Base-by-base conservation (phyloP, 1,284 basidiomycete species). In the Cryptococcus wingfieldii region DNA sequence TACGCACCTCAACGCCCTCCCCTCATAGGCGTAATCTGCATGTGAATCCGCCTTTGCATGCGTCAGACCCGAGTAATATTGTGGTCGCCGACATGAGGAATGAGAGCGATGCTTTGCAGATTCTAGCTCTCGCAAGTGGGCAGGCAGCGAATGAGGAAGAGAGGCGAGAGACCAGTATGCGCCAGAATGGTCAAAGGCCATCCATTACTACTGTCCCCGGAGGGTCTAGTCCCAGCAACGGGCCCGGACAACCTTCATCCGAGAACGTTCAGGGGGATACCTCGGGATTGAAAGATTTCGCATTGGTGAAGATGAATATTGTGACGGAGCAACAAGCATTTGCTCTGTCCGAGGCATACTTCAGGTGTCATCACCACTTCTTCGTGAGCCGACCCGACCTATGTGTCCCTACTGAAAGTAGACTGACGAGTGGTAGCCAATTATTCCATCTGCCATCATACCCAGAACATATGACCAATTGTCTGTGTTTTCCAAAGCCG, bases 21-120 rank as follows among this genome's bases (percentile, higher is more conserved):
- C 49, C 68, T 8, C 71, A 70, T 53, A 60, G 69, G 1, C 63
- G 69, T 1, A 52, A 68, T 4, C 52, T 70, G 25, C 67, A 68
- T 49, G 65, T 72, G 27, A 67, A 68, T 49, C 68, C 69, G 0
- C 66, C 68, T 3, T 48, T 71, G 3, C 62, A 66, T 34, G 71
- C 63, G 2, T 59, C 68, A 14, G 75, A 77, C 43, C 69, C 75
- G 3, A 65, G 64, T 42, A 68, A 64, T 27, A 72, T 78, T 42
- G 71, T 78, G 38, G 69, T 74, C 10, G 75, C 74, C 1, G 75
- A 72, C 51, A 74, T 78, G 70, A 72, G 75, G 56, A 78, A 78
- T 45, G 76, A 78, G 55, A 67, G 64, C 23, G 76, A 78, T 50
- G 76, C 76, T 23, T 57, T 78, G 42, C 68, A 74, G 16, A 75